Evolutionary conservation across 208 protist species (phyloP), one percentile per base, ranked within the genome.

Genomic region (Leptomonas pyrrhocoris): DNA sequence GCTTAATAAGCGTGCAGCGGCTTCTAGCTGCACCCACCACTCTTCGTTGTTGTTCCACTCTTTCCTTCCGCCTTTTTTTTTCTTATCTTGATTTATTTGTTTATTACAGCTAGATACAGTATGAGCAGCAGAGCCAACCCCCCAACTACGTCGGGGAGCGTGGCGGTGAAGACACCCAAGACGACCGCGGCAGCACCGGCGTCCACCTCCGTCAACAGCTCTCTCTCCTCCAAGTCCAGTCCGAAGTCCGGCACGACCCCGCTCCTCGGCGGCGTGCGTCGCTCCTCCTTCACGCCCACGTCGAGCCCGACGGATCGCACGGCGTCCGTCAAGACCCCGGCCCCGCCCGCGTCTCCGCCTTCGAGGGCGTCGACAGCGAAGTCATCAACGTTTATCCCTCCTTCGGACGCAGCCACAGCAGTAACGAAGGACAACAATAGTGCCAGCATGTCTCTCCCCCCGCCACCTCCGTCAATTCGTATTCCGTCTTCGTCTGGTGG

Each of bases 91-190:
- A 31, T 54, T 54, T 54, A 16, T 31, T 31, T 30, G 12, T 5
- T 49, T 21, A 21, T 49, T 23, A 54, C 49, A 54, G 13, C 8
- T 30, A 54, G 21, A 54, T 2, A 31, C 2, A 25, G 6, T 28
- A 67, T 51, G n/a, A 67, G 49, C 30, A 57, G 12, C 61, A 55
- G 43, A 34, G 23, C 34, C 7, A 55, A 6, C 23, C 15, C 49
- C 0, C 1, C 28, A 21, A 25, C 9, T 38, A 19, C 23, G 23
- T 13, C 27, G 6, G 61, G 57, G 43, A 34, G 49, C 21, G 48
- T 12, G 0, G 19, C 28, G 6, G 61, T 48, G 23, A 55, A 27
- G 46, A 40, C 31, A 6, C 46, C 60, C 1, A 65, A 65, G 31
- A 43, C 46, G 13, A 31, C 43, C 27, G 43, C 61, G 27, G 8